Percentiles rank a stretch among this genome's conserved stretches.
Evolutionary conservation across 139 green algal species (phyloP).

Genomic region (Nannochloris sp.): DNA sequence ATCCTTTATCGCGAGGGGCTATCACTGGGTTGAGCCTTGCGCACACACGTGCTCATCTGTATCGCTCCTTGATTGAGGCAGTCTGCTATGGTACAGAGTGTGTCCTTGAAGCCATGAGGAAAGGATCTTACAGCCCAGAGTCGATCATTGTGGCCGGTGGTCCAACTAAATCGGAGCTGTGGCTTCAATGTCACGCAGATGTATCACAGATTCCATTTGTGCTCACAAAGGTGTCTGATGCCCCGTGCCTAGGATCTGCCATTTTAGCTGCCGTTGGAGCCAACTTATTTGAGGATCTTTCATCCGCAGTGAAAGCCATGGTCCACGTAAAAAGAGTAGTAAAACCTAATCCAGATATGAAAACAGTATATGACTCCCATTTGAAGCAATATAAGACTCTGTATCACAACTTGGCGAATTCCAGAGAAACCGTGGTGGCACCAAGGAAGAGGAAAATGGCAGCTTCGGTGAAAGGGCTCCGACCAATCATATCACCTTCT

Average conservation of each 20-base stretch:
- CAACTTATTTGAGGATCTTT: constrained; percentile 36
- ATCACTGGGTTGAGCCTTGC: constrained; percentile 64
- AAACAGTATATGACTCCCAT: constrained; percentile 36
- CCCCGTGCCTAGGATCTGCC: constrained; percentile 59
- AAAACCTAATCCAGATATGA: constrained; percentile 29
- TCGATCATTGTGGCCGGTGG: constrained; percentile 50
- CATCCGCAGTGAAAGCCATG: constrained; percentile 38
- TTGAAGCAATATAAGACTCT: constrained; percentile 43
- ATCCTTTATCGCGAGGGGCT: constrained; percentile 55
- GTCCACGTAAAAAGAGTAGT: constrained; percentile 41
- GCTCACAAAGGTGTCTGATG: constrained; percentile 57
- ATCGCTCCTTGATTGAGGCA: constrained; percentile 53
- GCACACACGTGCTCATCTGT: constrained; percentile 61
- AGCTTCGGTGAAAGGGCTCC: background rate
- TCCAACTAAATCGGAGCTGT: constrained; percentile 47
- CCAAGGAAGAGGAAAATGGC: background rate
- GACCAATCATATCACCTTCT: constrained; percentile 58
- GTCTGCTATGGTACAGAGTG: constrained; percentile 58
- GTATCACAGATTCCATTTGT: constrained; percentile 48
- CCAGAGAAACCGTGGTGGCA: constrained; percentile 19
- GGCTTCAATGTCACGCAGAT: constrained; percentile 73
- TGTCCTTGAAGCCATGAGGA: constrained; percentile 64
- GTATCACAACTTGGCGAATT: constrained; percentile 46
- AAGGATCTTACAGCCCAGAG: constrained; percentile 30
- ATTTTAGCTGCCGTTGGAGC: constrained; percentile 60